Percentiles rank a stretch among this genome's conserved stretches.
Evolutionary conservation across 768 basidiomycete species (phyloP).

Genomic region (Leucogyrophana mollusca): DNA sequence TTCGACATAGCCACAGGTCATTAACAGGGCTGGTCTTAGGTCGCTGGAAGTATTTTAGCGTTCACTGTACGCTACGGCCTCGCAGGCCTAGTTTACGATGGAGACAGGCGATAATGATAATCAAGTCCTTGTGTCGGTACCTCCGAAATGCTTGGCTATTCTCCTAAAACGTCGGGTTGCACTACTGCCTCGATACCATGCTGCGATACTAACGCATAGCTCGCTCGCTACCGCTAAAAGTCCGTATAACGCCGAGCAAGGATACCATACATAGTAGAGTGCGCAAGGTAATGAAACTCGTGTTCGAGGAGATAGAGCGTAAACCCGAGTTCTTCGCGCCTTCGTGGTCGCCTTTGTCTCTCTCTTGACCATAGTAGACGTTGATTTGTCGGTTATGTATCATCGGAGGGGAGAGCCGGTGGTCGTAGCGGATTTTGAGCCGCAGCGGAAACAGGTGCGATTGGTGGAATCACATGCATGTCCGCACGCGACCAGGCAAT

Average conservation of each 20-base stretch:
- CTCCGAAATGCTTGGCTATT: too few relatives aligned
- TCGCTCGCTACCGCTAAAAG: slow-evolving; percentile 6
- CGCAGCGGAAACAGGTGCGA: slow-evolving; percentile 10
- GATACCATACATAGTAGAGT: background rate
- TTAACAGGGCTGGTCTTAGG: slow-evolving; percentile 34
- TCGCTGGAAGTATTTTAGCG: slow-evolving; percentile 74
- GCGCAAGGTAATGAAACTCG: background rate
- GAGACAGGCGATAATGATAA: slow-evolving; percentile 66
- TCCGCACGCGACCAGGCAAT: slow-evolving; percentile 6
- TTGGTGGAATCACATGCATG: slow-evolving; percentile 47
- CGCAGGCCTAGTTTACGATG: slow-evolving; percentile 88
- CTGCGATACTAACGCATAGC: too few relatives aligned
- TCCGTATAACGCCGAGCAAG: slow-evolving; percentile 12
- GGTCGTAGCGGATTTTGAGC: slow-evolving; percentile 3
- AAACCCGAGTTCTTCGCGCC: slow-evolving; percentile 15
- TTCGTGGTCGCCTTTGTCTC: too few relatives aligned
- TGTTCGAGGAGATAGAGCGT: slow-evolving; percentile 20
- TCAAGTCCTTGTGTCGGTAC: background rate
- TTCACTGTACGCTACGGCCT: slow-evolving; percentile 90
- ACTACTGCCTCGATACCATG: too few relatives aligned
- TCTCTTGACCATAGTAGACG: background rate
- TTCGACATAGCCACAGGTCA: slow-evolving; percentile 7
- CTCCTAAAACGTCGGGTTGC: too few relatives aligned
- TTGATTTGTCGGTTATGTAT: background rate
- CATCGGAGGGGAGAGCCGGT: slow-evolving; percentile 2